Conservation (phyloP, 2,329 filamentous ascomycete genomes). For the Aspergillus quadricinctus region DNA sequence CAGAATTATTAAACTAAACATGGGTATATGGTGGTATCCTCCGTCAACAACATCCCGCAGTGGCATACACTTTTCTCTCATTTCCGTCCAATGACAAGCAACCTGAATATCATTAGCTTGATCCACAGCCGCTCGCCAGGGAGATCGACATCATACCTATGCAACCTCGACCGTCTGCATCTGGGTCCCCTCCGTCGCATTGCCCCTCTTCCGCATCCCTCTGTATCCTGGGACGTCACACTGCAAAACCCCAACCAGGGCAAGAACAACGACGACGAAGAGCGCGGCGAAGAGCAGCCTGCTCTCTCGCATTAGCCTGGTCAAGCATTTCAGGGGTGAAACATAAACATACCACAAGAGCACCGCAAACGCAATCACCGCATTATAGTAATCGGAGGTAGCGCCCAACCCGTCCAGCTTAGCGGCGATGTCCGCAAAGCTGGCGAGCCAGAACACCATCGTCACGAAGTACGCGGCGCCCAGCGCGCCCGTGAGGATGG, state of each 20-base stretch:
- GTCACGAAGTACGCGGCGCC: slow-evolving; percentile 24
- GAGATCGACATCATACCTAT: neutral
- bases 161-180: neutral
- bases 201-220: neutral
- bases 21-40: neutral
- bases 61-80: neutral
- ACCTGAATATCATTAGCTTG: neutral
- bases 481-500: slow-evolving; percentile 16
- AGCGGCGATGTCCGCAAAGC: slow-evolving; percentile 25
- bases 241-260: slow-evolving; percentile 23
- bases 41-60: neutral
- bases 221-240: slow-evolving; percentile 25
- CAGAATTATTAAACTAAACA: neutral
- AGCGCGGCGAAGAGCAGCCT: slow-evolving; percentile 29
- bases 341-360: slow-evolving; percentile 22
- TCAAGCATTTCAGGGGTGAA: neutral
- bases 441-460: slow-evolving; percentile 29
- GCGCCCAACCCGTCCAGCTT: slow-evolving; percentile 7
- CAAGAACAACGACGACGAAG: slow-evolving; percentile 24
- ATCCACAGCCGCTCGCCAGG: neutral
- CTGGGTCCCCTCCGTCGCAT: neutral
- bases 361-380: slow-evolving; percentile 26
- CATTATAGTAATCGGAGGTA: slow-evolving; percentile 16
- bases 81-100: neutral
- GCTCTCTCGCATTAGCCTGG: neutral